Base-by-base conservation (phyloP, 176 grass and related monocot genomes). In the Aegilops longissima region DNA sequence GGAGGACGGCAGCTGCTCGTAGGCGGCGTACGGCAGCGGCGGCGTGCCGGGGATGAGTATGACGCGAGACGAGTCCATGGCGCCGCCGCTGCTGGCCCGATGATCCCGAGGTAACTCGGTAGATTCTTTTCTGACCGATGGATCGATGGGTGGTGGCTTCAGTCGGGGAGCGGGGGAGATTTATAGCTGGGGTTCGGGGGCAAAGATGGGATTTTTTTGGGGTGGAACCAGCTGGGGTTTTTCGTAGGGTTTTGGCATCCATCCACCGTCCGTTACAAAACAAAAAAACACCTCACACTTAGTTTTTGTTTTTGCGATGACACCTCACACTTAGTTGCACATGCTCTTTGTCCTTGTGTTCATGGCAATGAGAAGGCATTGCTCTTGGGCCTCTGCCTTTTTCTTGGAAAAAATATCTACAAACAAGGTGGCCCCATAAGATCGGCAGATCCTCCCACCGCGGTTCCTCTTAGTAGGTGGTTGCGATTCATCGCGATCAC, bases 51-150 rank as follows among this genome's bases (percentile, higher is more conserved):
- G n/a, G 76, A 54, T 2, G 71, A 27, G 20, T 7, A 20, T 49
- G 73, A 45, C 73, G 45, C 58, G 61, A 36, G 78, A 64, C 1
- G 54, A 59, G 3, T 80, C 78, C 78, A 80, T 80, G 13, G 72
- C 72, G 40, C 27, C 72, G 44, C 23, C 33, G 67, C 42, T 14
- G 67, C 42, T 14, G 36, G 70, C 20, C 9, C 42, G 72, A 76
- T 76, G 72, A 51, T 76, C 8, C n/a, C 72, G 72, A 76, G 42
- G 27, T 9, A 18, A 4, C 5, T 17, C 6, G 8, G 72, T 17
- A 10, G 38, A 2, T 18, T 8, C 3, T 51, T 5, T 18, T 4
- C 23, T 51, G 72, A 3, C 11, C 40, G 42, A 16, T 76, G 42
- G 72, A 44, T 71, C 7, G 68, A 73, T 76, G 7, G 42, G 47